Evolutionary conservation across 768 basidiomycete species (phyloP).

Genomic region (Asterophora lycoperdoides): DNA sequence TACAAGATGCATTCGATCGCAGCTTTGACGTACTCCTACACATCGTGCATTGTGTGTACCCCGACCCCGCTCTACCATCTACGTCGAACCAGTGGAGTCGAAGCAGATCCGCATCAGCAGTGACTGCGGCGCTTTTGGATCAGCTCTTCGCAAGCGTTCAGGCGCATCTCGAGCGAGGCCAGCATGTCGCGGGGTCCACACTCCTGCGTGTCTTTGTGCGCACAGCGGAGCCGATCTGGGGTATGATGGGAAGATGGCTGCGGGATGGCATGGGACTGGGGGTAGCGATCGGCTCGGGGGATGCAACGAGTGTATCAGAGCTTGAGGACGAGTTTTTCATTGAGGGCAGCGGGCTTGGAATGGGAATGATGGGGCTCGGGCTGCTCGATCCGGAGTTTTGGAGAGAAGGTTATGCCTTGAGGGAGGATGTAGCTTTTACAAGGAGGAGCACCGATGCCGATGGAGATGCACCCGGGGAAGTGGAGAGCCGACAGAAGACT

Average conservation of each 20-base stretch:
- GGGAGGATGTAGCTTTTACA: slow-evolving; percentile 35
- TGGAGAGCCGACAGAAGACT: slow-evolving; percentile 24
- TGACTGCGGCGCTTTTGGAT: slow-evolving; percentile 60
- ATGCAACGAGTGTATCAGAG: slow-evolving; percentile 27
- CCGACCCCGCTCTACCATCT: slow-evolving; percentile 21
- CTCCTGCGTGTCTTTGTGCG: slow-evolving; percentile 60
- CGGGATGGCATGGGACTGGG: slow-evolving; percentile 63
- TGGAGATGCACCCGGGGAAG: slow-evolving; percentile 6
- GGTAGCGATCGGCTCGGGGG: slow-evolving; percentile 28
- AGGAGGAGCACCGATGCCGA: slow-evolving; percentile 7
- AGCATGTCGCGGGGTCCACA: slow-evolving; percentile 46
- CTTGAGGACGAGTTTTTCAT: slow-evolving; percentile 81
- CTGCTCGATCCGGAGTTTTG: slow-evolving; percentile 75
- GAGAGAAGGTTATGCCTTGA: slow-evolving; percentile 64
- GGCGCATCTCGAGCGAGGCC: slow-evolving; percentile 55
- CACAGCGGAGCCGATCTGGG: slow-evolving; percentile 70
- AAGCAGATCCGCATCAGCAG: slow-evolving; percentile 41
- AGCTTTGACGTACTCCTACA: slow-evolving; percentile 54
- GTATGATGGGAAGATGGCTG: slow-evolving; percentile 68
- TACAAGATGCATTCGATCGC: slow-evolving; percentile 53
- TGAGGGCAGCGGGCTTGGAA: slow-evolving; percentile 58
- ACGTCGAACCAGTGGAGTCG: slow-evolving; percentile 10
- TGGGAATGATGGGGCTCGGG: slow-evolving; percentile 44
- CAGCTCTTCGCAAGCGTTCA: slow-evolving; percentile 54
- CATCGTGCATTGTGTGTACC: slow-evolving; percentile 36